Evolutionary conservation across 2,329 filamentous ascomycete genomes (phyloP).

Genomic region (Aotearoamyces nothofagi): DNA sequence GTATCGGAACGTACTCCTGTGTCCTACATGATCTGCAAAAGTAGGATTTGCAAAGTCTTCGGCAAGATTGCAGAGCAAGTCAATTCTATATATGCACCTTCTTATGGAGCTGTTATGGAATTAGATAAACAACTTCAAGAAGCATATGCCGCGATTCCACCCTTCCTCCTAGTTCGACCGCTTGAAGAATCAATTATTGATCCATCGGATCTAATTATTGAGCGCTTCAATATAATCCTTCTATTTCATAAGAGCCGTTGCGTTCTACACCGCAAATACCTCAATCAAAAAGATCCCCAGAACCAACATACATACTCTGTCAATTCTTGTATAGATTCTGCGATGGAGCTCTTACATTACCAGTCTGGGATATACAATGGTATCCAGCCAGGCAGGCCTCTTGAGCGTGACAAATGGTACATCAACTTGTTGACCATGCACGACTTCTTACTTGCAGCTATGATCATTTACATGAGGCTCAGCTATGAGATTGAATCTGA

Average conservation of each 20-base stretch:
- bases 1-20: constrained; percentile 42
- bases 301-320: constrained; percentile 38
- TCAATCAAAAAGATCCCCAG: too few species aligned
- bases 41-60: constrained; percentile 30
- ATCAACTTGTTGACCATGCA: constrained; percentile 40
- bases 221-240: constrained; percentile 35
- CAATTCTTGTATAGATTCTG: constrained; percentile 32
- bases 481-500: constrained; percentile 5
- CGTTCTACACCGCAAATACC: constrained; percentile 37
- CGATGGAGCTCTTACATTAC: constrained; percentile 29
- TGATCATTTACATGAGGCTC: constrained; percentile 36
- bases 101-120: constrained; percentile 31
- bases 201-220: constrained; percentile 29
- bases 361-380: constrained; percentile 32
- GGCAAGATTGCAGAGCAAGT: constrained; percentile 32
- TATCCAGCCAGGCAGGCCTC: constrained; percentile 34
- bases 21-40: constrained; percentile 38
- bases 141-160: constrained; percentile 29
- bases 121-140: constrained; percentile 30
- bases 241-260: constrained; percentile 39
- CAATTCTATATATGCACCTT: constrained; percentile 30
- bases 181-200: constrained; percentile 34
- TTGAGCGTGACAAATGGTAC: constrained; percentile 39
- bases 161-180: constrained; percentile 30
- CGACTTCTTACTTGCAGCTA: constrained; percentile 45